Evolutionary conservation across 2,329 filamentous ascomycete species (phyloP), one percentile per base, ranked within the genome.

Genomic region (Neopestalotiopsis rosae): DNA sequence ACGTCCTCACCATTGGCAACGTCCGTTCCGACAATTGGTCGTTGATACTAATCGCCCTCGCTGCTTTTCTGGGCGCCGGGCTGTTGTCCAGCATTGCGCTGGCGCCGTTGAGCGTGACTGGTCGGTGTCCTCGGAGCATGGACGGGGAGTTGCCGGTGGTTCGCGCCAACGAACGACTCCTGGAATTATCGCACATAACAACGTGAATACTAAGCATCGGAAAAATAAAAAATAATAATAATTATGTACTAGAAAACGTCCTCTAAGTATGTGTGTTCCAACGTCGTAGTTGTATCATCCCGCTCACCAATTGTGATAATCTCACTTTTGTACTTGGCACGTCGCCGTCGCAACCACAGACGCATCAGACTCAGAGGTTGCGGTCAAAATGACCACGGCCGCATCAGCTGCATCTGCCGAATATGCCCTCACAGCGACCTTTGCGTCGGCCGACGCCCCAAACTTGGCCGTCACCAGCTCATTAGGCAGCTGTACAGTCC

Each of bases 331-430:
- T 5, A 83, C 76, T n/a, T 67, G 71, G 61, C 81, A 83, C 66
- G 74, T 71, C 1, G 78, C 77, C 2, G 74, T 74, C 2, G 74
- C 74, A 5, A 70, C 71, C 12, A 79, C 75, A 4, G 65, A 68
- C 2, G 71, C 68, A 69, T 85, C 79, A 10, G 83, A 84, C 77
- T 86, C 85, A 0, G 84, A 86, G 13, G 77, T 82, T n/a, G 77
- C 84, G 34, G 77, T 81, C 58, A 86, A 68, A 56, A 75, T 84
- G 4, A 86, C 81, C 1, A 80, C 78, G 0, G 81, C 84, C 5
- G 74, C 74, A 1, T 74, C 72, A 24, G 74, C 76, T 3, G 80
- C 81, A 68, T 73, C 74, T 58, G 52, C 68, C 1, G 72, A 69
- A 61, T 30, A 61, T 0, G 81, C 80, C 2, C 72, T 79, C 1